Conservation (phyloP, 2,329 filamentous ascomycete genomes). For the Trichophyton schoenleinii region DNA sequence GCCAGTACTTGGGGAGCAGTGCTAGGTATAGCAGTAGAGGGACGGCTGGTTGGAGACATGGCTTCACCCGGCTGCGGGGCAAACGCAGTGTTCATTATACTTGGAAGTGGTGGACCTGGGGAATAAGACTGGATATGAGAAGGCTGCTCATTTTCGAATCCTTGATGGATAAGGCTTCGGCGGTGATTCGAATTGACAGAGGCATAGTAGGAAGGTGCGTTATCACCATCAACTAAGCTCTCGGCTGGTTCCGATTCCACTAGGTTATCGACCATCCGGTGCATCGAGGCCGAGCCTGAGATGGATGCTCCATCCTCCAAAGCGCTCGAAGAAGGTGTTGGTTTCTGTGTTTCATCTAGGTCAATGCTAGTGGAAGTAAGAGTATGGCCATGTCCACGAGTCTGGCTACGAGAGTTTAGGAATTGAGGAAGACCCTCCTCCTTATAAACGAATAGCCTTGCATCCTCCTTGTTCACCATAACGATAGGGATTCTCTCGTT, state of each 20-base stretch:
- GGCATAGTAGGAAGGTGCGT: not conserved
- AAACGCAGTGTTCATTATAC: constrained; percentile 30
- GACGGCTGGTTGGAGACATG: constrained; percentile 21
- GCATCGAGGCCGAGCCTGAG: constrained; percentile 40
- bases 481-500: constrained; percentile 39
- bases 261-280: constrained; percentile 47
- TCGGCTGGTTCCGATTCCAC: constrained; percentile 33
- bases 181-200: not conserved
- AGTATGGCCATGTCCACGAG: constrained; percentile 26
- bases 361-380: constrained; percentile 32
- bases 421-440: constrained; percentile 42
- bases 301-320: constrained; percentile 24
- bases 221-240: constrained; percentile 7
- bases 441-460: constrained; percentile 39
- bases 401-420: constrained; percentile 27
- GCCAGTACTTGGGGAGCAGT: not conserved
- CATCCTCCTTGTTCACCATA: constrained; percentile 34
- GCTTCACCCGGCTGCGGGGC: constrained; percentile 29
- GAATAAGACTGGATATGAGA: constrained; percentile 10
- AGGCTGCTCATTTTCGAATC: not conserved
- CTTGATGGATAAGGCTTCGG: not conserved
- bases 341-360: constrained; percentile 27
- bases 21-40: constrained; percentile 16
- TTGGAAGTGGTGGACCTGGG: constrained; percentile 21
- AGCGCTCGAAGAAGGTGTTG: constrained; percentile 15